A percentile compares a stretch with the other conserved stretches of the same genome.
These are phyloP conservation scores for Phalaenopsis equestris DNA, from an alignment of 106 monocot genomes.

Conservation along the genomic window DNA sequence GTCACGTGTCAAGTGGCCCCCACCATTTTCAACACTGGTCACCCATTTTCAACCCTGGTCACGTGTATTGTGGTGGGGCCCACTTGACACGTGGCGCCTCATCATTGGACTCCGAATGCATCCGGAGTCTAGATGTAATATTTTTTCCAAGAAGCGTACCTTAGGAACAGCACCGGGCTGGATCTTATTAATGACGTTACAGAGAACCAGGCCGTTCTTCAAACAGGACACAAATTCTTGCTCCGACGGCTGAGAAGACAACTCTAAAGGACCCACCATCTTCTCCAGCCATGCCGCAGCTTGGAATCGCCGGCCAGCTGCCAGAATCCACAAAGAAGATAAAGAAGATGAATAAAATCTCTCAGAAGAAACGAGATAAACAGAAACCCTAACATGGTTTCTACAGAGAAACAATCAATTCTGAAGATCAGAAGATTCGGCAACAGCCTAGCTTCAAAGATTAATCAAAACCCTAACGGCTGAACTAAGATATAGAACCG, in stretches of 20 bases:
- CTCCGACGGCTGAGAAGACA: slow-evolving; percentile 43
- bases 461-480: neutral
- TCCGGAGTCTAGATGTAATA: no score
- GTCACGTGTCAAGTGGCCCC: no score
- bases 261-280: slow-evolving; percentile 34
- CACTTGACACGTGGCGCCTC: no score
- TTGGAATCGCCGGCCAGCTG: slow-evolving; percentile 55
- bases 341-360: neutral
- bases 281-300: slow-evolving; percentile 54
- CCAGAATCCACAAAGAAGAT: slow-evolving; percentile 4
- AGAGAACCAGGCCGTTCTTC: slow-evolving; percentile 57
- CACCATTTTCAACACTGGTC: no score
- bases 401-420: no score
- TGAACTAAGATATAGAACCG: neutral
- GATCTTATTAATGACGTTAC: slow-evolving; percentile 71
- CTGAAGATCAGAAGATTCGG: no score
- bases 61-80: no score
- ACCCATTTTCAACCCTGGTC: no score
- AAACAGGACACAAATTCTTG: slow-evolving; percentile 50
- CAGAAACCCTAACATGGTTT: no score
- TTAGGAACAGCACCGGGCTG: slow-evolving; percentile 54
- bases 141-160: slow-evolving; percentile 11
- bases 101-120: no score
- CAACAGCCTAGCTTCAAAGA: neutral
- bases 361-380: neutral